Evolutionary conservation across 257 asterid genomes (phyloP), one percentile per base, ranked within the genome.

Genomic region (Catharanthus roseus): DNA sequence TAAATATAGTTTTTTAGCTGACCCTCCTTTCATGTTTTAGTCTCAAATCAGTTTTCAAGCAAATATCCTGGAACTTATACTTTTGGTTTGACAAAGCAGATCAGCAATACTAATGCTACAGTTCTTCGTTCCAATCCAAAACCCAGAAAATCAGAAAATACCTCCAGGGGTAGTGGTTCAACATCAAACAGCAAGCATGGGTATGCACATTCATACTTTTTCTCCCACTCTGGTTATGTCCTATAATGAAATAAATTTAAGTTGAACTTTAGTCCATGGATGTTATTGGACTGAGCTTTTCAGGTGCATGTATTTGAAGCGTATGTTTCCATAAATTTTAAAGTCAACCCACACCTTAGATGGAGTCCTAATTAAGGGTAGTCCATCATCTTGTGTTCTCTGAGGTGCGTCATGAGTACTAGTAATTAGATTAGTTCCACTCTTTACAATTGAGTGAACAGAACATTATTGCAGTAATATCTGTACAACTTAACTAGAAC

Each of bases 171-270:
- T 74, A 87, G 88, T 82, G 97, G 89, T 57, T 91, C 98, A 36
- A 80, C 98, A 28, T 91, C 99, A 74, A 84, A 82, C 78, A 84
- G 80, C 83, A 84, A 85, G 86, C 88, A 78, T 66, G 86, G 92
- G 99, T 95, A 82, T 75, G 57, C 72, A 36, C 16, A 34, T 75
- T 78, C 41, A 28, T 41, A 47, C 58, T 15, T 29, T 24, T 3
- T 23, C 1, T 44, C 15, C 4, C 4, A 10, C 41, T 38, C 15
- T 36, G 33, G 41, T 51, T 29, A 11, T 31, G 49, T 23, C 29
- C 6, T 71, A 28, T 3, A 44, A 29, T 31, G 64, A 7, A 38
- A 10, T 29, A 21, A 60, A 39, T 54, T n/a, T 11, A 19, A 28
- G 11, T 44, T 19, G 26, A 28, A 4, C 0, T 19, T 42, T 41